phyloP scores from a whole-genome alignment of 2,329 filamentous ascomycete genomes.

The Passalora sequoiae region DNA sequence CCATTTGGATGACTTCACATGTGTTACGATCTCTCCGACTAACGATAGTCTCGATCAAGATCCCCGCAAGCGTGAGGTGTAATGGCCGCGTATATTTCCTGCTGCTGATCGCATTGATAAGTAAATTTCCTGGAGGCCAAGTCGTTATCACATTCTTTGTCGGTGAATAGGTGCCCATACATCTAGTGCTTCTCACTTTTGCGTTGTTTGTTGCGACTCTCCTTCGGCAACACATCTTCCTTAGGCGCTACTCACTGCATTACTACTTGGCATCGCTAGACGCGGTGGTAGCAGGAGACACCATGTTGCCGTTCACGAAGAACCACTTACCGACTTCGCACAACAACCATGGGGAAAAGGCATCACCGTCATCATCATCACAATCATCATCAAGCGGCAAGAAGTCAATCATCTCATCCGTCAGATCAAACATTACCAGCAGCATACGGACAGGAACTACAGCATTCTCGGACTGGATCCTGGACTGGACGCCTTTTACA shows the following conservation, averaged over 20 bases:
- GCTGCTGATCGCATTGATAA: neutral
- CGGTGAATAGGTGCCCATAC: too few relatives aligned
- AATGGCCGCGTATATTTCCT: neutral
- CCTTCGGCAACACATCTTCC: too few relatives aligned
- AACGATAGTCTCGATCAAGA: neutral
- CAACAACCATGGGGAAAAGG: slow-evolving; percentile 8
- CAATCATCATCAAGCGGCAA: slow-evolving; percentile 8
- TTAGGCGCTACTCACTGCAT: too few relatives aligned
- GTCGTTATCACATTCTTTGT: neutral
- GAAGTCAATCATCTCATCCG: slow-evolving; percentile 10
- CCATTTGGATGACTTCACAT: slow-evolving; percentile 4
- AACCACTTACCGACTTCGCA: slow-evolving; percentile 7
- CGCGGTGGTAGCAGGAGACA: too few relatives aligned
- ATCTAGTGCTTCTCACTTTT: too few relatives aligned
- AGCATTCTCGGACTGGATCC: slow-evolving; percentile 28
- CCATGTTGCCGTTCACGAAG: slow-evolving; percentile 14
- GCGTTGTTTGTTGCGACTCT: too few relatives aligned
- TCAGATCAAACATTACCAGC: slow-evolving; percentile 11
- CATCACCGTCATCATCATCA: slow-evolving; percentile 2
- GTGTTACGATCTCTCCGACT: slow-evolving; percentile 1
- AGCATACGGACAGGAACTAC: slow-evolving; percentile 14
- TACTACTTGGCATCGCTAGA: too few relatives aligned
- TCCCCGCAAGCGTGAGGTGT: neutral
- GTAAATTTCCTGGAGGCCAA: neutral
- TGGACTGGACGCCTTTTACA: slow-evolving; percentile 30